Base-by-base conservation (phyloP, 805 yeast genomes). In the Kazachstania kunashirensis region DNA sequence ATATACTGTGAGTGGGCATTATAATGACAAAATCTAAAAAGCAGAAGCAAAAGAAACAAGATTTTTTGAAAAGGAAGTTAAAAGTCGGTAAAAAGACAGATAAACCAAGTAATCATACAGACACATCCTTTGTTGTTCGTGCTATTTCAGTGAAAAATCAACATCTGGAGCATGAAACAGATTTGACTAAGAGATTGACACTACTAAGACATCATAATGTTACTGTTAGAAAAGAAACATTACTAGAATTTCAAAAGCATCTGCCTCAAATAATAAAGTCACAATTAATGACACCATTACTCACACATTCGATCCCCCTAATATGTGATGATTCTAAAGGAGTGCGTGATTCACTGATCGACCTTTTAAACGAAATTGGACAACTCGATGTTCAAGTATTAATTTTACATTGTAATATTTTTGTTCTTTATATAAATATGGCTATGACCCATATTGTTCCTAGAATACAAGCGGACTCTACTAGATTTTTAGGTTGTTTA, bases 391-490 rank as follows among this genome's bases (percentile, higher is more conserved):
- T 72, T 0, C 73, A 74, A 4, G 62, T 81, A 19, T 59, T 81
- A 41, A 73, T 71, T 38, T 56, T 81, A 18, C 84, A 81, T 63
- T 63, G 77, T 50, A 62, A 75, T 42, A 60, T 70, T 15, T 52
- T 81, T 37, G 69, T 82, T n/a, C 66, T 89, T 21, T 88, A 81
- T 55, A 67, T 89, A 13, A 82, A 81, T 47, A 79, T 89, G 36
- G 94, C 95, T 3, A 89, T 92, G 96, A 82, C 96, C 13, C 96
- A 92, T 55, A 81, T 92, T 28, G 71, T 71, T 21, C 77, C 85
- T 1, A 76, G 75, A 4, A 77, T 92, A 19, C 71, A 95, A 38
- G 72, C 74, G 31, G 86, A 83, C 41, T 75, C 94, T 2, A 73
- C 89, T 0, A 73, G 70, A 40, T 83, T 81, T 47, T 61, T 88